phyloP scores from a whole-genome alignment of 1,139 yeast genomes.

The Debaryomycetaceae sp. region DNA sequence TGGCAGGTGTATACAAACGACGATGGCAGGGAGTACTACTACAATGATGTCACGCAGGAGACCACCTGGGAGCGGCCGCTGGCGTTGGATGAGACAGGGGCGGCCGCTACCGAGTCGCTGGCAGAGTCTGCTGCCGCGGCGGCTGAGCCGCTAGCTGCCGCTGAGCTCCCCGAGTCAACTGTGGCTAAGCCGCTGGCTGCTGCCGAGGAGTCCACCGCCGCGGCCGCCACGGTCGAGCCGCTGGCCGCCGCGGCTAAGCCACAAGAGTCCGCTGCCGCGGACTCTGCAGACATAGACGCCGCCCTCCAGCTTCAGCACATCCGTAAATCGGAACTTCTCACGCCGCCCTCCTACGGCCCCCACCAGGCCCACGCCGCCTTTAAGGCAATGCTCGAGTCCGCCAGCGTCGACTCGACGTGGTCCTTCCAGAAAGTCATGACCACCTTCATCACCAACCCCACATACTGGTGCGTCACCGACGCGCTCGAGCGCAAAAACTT shows the following conservation, averaged over 20 bases:
- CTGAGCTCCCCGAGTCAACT: constrained; percentile 5
- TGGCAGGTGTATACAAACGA: constrained; percentile 70
- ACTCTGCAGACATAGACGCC: constrained; percentile 1
- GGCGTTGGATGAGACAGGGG: constrained; percentile 19
- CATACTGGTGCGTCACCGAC: constrained; percentile 68
- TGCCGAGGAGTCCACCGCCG: background rate
- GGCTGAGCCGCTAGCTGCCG: constrained; percentile 3
- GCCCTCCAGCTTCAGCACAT: background rate
- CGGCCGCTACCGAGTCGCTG: constrained; percentile 4
- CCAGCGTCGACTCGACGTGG: constrained; percentile 69
- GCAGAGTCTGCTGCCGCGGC: constrained; percentile 1
- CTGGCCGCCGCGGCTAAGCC: background rate
- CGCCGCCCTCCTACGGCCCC: constrained; percentile 13
- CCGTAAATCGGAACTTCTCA: background rate
- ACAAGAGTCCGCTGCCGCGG: background rate
- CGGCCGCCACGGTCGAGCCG: background rate
- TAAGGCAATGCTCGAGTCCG: constrained; percentile 45
- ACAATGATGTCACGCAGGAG: constrained; percentile 58
- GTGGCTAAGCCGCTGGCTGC: constrained; percentile 11
- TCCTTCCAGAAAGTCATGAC: constrained; percentile 66
- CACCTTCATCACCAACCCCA: constrained; percentile 52
- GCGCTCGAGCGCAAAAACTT: constrained; percentile 55
- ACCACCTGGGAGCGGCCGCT: constrained; percentile 81
- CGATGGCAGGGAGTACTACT: constrained; percentile 71
- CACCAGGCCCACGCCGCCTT: constrained; percentile 41